These are phyloP conservation scores for Talinum fruticosum DNA, from an alignment of 148 eudicot genomes.

Conservation along the genomic window DNA sequence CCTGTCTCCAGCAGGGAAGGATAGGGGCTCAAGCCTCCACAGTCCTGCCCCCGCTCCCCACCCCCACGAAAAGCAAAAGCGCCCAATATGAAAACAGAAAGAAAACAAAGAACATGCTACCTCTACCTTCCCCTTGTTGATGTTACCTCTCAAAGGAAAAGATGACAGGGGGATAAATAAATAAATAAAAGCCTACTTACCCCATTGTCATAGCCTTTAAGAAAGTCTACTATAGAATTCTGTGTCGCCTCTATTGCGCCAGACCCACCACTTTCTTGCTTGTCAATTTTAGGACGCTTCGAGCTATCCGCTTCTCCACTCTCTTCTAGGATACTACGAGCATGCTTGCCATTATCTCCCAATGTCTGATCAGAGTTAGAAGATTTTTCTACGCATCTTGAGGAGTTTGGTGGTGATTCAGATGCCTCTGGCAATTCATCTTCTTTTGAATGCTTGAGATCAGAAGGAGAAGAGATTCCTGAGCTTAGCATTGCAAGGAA, in stretches of 20 bases:
- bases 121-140: too few species aligned
- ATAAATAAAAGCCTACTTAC: constrained; percentile 37
- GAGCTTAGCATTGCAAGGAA: constrained; percentile 53
- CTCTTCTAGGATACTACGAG: constrained; percentile 11
- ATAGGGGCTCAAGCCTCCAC: too few species aligned
- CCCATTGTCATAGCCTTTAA: constrained; percentile 48
- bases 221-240: constrained; percentile 42
- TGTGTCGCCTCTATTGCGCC: constrained; percentile 44
- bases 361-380: constrained; percentile 13
- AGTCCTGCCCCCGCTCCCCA: too few species aligned
- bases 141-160: background rate
- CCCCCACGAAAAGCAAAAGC: too few species aligned
- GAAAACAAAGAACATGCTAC: background rate
- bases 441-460: constrained; percentile 17
- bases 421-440: constrained; percentile 26
- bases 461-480: constrained; percentile 36
- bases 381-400: constrained; percentile 15
- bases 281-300: constrained; percentile 52
- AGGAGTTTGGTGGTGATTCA: constrained; percentile 21
- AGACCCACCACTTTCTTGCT: constrained; percentile 23
- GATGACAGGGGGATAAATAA: background rate
- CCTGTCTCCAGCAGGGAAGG: too few species aligned
- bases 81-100: too few species aligned
- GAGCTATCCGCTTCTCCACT: constrained; percentile 20
- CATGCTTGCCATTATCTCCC: constrained; percentile 13